phyloP scores from a whole-genome alignment of 352 stramenopile species.

The Globisporangium emineosum region DNA sequence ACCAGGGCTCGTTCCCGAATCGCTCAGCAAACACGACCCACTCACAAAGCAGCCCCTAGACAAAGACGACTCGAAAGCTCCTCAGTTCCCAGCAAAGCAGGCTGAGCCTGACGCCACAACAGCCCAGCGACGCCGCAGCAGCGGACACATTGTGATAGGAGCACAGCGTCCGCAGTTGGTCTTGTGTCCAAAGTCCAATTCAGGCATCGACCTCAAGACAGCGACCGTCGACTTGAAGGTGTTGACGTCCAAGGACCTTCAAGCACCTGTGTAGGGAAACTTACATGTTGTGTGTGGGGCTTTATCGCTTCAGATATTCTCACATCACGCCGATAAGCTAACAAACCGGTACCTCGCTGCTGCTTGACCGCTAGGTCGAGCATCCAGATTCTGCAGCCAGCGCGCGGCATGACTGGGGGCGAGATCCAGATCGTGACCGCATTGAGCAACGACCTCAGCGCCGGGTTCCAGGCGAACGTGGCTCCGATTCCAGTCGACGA shows the following conservation, averaged over 20 bases:
- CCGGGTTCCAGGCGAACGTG: slow-evolving; percentile 31
- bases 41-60: neutral
- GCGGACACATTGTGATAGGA: slow-evolving; percentile 13
- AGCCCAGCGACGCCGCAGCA: slow-evolving; percentile 6
- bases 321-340: no score
- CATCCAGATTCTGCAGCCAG: neutral
- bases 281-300: neutral
- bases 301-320: neutral
- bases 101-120: neutral
- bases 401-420: neutral
- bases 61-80: slow-evolving; percentile 3
- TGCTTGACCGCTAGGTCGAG: neutral
- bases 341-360: neutral
- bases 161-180: slow-evolving; percentile 9
- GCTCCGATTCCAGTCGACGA: slow-evolving; percentile 47
- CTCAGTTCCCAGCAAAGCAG: neutral
- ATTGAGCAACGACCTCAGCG: slow-evolving; percentile 27
- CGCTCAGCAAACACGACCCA: neutral
- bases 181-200: neutral
- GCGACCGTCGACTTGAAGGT: neutral
- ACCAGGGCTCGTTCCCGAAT: neutral
- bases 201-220: neutral
- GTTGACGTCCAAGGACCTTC: neutral
- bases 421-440: slow-evolving; percentile 18
- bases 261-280: neutral